Conservation (phyloP, 805 yeast genomes). For the Brettanomyces sp. region DNA sequence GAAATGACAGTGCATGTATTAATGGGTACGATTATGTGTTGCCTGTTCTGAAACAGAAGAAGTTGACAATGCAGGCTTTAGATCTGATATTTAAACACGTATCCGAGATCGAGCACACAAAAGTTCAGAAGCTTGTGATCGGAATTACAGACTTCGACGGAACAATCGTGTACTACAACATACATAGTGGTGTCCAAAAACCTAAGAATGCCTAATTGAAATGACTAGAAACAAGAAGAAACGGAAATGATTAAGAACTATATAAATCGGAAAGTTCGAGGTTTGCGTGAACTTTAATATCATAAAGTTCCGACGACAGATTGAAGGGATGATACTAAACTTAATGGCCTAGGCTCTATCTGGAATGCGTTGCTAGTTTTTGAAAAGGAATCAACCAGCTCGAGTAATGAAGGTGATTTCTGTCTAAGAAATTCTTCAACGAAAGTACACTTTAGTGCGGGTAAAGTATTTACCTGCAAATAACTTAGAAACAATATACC, state of each 20-base stretch:
- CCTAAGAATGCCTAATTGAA: conserved; percentile 30
- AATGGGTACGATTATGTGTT: conserved; percentile 23
- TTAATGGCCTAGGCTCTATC: not conserved
- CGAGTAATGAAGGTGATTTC: conserved; percentile 23
- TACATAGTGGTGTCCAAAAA: conserved; percentile 56
- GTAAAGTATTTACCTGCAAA: conserved; percentile 18
- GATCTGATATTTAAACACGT: conserved; percentile 31
- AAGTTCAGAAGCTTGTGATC: conserved; percentile 39
- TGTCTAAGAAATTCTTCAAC: conserved; percentile 25
- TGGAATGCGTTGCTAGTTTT: not conserved
- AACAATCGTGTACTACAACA: conserved; percentile 59
- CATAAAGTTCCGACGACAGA: not conserved
- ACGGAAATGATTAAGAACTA: not conserved
- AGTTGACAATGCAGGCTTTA: conserved; percentile 30
- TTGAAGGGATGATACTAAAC: not conserved
- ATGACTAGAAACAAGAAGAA: no score
- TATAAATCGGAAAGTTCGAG: not conserved
- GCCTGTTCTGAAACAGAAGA: conserved; percentile 23
- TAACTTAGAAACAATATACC: conserved; percentile 34
- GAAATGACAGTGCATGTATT: not conserved
- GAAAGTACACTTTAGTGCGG: conserved; percentile 33
- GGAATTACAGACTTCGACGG: conserved; percentile 59
- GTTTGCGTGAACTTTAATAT: not conserved
- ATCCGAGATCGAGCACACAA: conserved; percentile 1
- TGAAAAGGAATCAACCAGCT: not conserved